A percentile compares a stretch with the other conserved stretches of the same genome.
phyloP scores from a whole-genome alignment of 257 asterid genomes.

The Nemophila menziesii region DNA sequence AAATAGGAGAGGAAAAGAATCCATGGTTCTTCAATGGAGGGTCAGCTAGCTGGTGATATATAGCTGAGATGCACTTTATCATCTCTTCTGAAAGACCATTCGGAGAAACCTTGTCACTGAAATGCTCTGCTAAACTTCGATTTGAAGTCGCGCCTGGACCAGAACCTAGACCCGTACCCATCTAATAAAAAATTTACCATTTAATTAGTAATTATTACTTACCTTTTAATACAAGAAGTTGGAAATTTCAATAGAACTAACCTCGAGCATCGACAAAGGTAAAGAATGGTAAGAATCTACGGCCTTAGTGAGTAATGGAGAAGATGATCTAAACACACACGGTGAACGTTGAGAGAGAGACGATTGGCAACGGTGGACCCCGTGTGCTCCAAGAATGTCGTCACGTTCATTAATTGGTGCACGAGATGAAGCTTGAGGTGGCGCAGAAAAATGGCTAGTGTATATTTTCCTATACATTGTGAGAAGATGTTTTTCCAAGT shows the following conservation, averaged over 20 bases:
- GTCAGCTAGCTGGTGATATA: constrained; percentile 55
- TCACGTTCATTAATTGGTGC: constrained; percentile 10
- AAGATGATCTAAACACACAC: constrained; percentile 40
- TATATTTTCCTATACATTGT: constrained; percentile 47
- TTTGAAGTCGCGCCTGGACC: constrained; percentile 26
- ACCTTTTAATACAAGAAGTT: background rate
- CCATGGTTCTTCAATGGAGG: constrained; percentile 35
- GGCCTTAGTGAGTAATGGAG: constrained; percentile 33
- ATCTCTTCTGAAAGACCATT: constrained; percentile 77
- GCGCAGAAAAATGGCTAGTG: constrained; percentile 11
- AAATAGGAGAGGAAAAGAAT: constrained; percentile 22
- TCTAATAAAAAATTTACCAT: constrained; percentile 21
- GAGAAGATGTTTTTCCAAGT: constrained; percentile 69
- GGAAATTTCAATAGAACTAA: constrained; percentile 7
- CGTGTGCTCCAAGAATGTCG: constrained; percentile 32
- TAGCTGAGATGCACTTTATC: constrained; percentile 69
- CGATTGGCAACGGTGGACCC: constrained; percentile 60
- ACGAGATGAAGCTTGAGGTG: constrained; percentile 11
- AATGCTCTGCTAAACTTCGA: constrained; percentile 22
- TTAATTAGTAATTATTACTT: background rate
- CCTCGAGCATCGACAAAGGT: constrained; percentile 91
- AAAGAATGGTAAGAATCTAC: constrained; percentile 60
- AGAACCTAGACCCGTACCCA: too few relatives aligned
- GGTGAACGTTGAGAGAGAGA: constrained; percentile 67
- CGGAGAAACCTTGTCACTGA: constrained; percentile 28